Percentiles rank a stretch among this genome's conserved stretches.
phyloP scores from a whole-genome alignment of 2,329 filamentous ascomycete genomes.

The Fusarium musae region DNA sequence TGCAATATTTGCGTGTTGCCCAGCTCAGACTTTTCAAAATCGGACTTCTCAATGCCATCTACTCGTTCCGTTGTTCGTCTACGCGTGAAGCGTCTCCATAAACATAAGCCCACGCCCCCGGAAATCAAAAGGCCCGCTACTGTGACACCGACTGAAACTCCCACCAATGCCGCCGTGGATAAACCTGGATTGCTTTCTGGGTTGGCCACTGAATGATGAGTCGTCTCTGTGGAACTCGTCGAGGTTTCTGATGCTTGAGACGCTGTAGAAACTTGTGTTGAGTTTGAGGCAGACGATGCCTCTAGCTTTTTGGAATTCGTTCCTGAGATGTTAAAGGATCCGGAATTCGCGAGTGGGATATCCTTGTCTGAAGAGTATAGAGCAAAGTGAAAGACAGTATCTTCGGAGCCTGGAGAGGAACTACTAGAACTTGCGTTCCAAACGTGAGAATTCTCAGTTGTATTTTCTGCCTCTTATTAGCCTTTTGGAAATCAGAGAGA shows the following conservation, averaged over 20 bases:
- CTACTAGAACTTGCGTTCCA: neutral
- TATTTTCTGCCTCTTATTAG: neutral
- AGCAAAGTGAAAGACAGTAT: neutral
- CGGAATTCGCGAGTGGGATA: neutral
- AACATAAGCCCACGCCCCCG: neutral
- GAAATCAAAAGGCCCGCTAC: neutral
- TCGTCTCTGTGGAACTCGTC: neutral
- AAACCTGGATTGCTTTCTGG: fast-evolving
- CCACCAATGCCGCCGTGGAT: neutral
- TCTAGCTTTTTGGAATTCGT: neutral
- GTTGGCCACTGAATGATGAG: fast-evolving
- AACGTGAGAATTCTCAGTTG: neutral
- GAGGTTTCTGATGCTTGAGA: neutral
- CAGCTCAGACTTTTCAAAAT: neutral
- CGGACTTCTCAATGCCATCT: neutral
- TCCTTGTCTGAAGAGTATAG: neutral
- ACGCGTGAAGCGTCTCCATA: neutral
- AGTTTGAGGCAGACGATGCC: neutral
- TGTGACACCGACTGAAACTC: conserved; percentile 7
- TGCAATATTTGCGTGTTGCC: neutral
- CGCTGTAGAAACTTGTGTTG: neutral
- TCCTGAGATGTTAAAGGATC: neutral
- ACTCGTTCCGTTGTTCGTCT: neutral
- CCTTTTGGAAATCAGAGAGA: fast-evolving
- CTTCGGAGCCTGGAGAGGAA: fast-evolving